Conservation (phyloP, 257 asterid genomes). For the Verbascum thapsus region DNA sequence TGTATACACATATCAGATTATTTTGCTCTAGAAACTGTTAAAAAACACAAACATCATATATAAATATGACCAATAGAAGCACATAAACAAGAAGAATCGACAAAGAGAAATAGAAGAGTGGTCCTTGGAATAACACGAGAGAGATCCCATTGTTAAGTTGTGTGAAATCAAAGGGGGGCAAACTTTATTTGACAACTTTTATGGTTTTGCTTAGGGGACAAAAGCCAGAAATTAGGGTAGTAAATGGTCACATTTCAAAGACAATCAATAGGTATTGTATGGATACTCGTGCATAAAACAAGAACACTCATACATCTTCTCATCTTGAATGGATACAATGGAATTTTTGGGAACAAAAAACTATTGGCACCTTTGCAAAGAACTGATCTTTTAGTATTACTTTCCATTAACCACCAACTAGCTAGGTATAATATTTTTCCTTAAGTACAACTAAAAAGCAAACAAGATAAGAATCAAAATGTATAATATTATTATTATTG, state of each 20-base stretch:
- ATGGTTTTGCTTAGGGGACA: slow-evolving; percentile 96
- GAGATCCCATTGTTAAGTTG: slow-evolving; percentile 64
- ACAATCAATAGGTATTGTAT: slow-evolving; percentile 50
- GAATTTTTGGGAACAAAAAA: slow-evolving; percentile 41
- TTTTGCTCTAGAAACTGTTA: slow-evolving; percentile 5
- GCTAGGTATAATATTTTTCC: slow-evolving; percentile 10
- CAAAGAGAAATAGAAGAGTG: slow-evolving; percentile 35
- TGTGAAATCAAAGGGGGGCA: slow-evolving; percentile 37
- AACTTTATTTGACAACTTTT: slow-evolving; percentile 64
- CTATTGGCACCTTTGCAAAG: slow-evolving; percentile 32
- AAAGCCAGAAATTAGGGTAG: slow-evolving; percentile 69
- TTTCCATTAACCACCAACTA: slow-evolving; percentile 33
- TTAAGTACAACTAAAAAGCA: slow-evolving; percentile 28
- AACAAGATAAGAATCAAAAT: slow-evolving; percentile 22
- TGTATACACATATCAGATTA: too few species aligned
- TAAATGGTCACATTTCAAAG: slow-evolving; percentile 35
- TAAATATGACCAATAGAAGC: neutral
- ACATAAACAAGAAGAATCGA: slow-evolving; percentile 35
- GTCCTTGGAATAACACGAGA: slow-evolving; percentile 62
- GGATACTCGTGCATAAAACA: slow-evolving; percentile 43
- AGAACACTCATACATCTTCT: slow-evolving; percentile 39
- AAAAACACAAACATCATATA: neutral
- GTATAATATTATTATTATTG: slow-evolving; percentile 1
- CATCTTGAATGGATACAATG: slow-evolving; percentile 26
- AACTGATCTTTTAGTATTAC: slow-evolving; percentile 18